Percentiles rank a stretch among this genome's conserved stretches.
These are phyloP conservation scores for Cryptococcus sp. DNA, from an alignment of 1,284 basidiomycete species.

Conservation along the genomic window DNA sequence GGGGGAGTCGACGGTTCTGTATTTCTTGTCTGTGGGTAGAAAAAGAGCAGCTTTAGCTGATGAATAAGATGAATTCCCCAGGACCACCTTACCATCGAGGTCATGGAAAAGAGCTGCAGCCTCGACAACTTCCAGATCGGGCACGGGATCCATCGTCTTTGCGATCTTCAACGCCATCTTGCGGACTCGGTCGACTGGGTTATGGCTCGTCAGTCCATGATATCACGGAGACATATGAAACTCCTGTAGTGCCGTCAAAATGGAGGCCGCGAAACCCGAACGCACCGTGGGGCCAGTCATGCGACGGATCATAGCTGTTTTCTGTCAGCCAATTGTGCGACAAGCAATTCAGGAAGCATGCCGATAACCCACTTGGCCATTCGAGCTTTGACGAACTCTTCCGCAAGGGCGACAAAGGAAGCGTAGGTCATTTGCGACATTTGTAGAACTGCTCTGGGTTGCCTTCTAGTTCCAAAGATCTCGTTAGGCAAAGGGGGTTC, in stretches of 20 bases:
- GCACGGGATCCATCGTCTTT: constrained; percentile 46
- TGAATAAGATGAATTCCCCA: no score
- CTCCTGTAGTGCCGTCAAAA: no score
- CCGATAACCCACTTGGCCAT: constrained; percentile 58
- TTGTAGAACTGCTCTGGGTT: background rate
- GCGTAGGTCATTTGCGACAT: background rate
- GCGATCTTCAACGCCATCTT: constrained; percentile 70
- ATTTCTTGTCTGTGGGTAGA: constrained; percentile 33
- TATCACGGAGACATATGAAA: no score
- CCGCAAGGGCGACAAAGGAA: constrained; percentile 57
- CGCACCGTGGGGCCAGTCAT: constrained; percentile 82
- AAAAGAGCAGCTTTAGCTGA: no score
- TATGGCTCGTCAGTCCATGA: background rate
- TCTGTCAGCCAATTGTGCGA: background rate
- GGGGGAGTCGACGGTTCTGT: constrained; percentile 18
- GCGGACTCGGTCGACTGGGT: constrained; percentile 72
- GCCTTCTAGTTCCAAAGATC: no score
- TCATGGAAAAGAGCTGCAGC: constrained; percentile 85
- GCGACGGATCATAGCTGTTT: constrained; percentile 72
- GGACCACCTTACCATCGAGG: constrained; percentile 53
- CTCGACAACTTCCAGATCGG: constrained; percentile 71
- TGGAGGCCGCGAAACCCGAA: no score
- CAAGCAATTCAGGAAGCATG: background rate
- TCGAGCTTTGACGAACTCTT: constrained; percentile 66
- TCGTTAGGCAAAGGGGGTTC: no score